phyloP scores from a whole-genome alignment of 2,329 filamentous ascomycete species.

The Sporothrix phasma region DNA sequence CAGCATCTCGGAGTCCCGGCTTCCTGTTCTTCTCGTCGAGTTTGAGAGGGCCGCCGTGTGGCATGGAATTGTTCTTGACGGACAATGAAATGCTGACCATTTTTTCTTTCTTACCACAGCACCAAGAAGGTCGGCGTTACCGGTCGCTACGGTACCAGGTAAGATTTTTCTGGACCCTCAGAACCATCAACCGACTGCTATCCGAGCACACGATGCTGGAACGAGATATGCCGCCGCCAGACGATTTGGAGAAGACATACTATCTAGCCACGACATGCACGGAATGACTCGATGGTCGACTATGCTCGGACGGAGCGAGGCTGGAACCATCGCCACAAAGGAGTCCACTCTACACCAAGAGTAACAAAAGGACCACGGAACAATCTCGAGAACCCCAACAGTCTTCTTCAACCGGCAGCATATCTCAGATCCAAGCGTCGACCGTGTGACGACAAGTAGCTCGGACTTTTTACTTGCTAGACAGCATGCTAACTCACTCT shows the following conservation, averaged over 20 bases:
- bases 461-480: not conserved
- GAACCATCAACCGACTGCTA: not conserved
- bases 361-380: no score
- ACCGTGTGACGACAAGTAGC: not conserved
- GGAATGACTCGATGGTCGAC: not conserved
- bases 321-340: not conserved
- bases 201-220: not conserved
- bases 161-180: conserved; percentile 11
- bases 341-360: not conserved
- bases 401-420: not conserved
- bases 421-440: not conserved
- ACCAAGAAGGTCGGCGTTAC: conserved; percentile 98
- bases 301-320: not conserved
- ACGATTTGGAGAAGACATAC: not conserved
- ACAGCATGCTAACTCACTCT: conserved; percentile 5
- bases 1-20: not conserved
- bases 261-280: no score
- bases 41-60: not conserved
- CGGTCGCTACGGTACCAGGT: conserved; percentile 46
- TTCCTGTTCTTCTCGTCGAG: not conserved
- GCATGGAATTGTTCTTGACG: not conserved
- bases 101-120: conserved; percentile 29
- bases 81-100: conserved; percentile 16
- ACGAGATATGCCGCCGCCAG: not conserved
- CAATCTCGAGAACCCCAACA: no score